phyloP scores from a whole-genome alignment of 1,284 basidiomycete species.

The Stygiomarasmius scandens region DNA sequence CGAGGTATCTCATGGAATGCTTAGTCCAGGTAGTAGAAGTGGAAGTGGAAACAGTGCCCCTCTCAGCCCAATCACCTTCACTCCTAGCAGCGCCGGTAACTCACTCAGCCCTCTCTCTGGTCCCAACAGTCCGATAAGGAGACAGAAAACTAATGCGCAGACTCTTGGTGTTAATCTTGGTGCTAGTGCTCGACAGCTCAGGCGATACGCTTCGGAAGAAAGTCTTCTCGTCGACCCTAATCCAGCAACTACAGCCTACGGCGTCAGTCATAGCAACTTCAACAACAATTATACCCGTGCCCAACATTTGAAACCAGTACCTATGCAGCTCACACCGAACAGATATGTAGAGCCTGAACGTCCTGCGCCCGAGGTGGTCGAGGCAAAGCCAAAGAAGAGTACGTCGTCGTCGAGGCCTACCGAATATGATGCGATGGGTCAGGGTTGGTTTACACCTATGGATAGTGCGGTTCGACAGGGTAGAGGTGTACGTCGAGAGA shows the following conservation, averaged over 20 bases:
- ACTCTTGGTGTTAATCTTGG: not conserved
- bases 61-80: not conserved
- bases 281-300: not conserved
- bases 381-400: too few relatives aligned
- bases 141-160: not conserved
- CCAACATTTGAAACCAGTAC: not conserved
- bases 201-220: conserved; percentile 13
- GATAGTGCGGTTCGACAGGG: not conserved
- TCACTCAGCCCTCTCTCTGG: not conserved
- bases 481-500: not conserved
- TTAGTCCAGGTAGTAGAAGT: not conserved
- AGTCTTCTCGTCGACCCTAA: conserved; percentile 2
- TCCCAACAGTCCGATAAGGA: not conserved
- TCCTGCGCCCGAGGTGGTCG: not conserved
- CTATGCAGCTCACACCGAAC: not conserved
- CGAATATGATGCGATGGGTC: not conserved
- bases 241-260: not conserved
- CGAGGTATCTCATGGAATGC: not conserved
- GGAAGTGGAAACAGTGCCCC: not conserved
- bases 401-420: too few relatives aligned
- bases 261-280: not conserved
- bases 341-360: not conserved
- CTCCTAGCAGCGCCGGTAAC: not conserved
- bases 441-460: not conserved
- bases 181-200: not conserved